Evolutionary conservation across 2,329 filamentous ascomycete genomes (phyloP), one percentile per base, ranked within the genome.

Genomic region (Trichoderma polysporum): DNA sequence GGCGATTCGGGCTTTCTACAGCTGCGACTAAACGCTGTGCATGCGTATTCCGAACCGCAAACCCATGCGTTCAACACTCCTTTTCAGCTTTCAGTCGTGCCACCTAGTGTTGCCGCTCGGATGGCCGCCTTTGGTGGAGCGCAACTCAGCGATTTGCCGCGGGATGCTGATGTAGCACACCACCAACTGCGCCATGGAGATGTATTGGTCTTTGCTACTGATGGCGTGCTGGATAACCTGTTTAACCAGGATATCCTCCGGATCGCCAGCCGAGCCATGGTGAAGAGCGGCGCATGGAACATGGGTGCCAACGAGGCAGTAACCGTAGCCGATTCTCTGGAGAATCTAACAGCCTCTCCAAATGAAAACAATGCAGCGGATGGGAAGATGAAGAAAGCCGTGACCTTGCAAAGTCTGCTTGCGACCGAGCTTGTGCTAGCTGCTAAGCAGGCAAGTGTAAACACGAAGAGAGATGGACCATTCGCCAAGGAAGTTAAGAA

Each of bases 51-150:
- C 2, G 86, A 89, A 56, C 91, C 93, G 27, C 95, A 99, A 79
- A 97, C 93, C 0, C 95, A 99, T 78, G 93, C 90, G 50, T 99
- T 99, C 85, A 99, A 99, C 79, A 98, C 95, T 0, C 95, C 95
- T 0, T 99, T 92, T 76, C 95, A 99, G 78, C 86, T 99, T 47
- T 94, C 93, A 63, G 89, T 97, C 62, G 90, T 97, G 8, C 94
- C 95, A 0, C 87, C 90, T 3, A 88, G 86, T 72, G 90, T 97
- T 79, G 86, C 93, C 66, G 87, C 88, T 25, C 91, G 95, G 73
- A 90, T 93, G 73, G 88, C 89, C 13, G 87, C 92, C 31, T 98
- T 97, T 77, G 94, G 94, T 22, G 92, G 92, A 52, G 84, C 86
- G 2, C 91, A 91, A 69, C 86, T 97, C 29, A 90, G 90, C 76